Base-by-base conservation (phyloP, 1,139 yeast species). In the Sugiyamaella novakii region DNA sequence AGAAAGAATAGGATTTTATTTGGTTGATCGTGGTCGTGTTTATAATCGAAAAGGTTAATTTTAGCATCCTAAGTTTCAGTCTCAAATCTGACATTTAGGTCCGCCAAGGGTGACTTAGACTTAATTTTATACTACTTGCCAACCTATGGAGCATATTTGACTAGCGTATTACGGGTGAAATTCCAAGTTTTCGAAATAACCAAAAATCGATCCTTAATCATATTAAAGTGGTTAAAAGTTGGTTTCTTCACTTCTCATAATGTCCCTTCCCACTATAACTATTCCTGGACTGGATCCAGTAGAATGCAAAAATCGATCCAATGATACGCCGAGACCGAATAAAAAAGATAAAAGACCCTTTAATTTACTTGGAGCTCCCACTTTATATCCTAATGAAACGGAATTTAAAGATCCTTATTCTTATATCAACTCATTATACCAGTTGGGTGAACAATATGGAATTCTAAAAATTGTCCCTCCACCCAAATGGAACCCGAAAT, bases 391-490 rank as follows among this genome's bases (percentile, higher is more conserved):
- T 12, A 65, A 72, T 7, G 69, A 66, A 27, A 70, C 69, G 5
- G 77, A 77, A 52, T 73, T 75, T 50, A 62, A 69, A 18, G 84
- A 82, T 62, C 81, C 81, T 5, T 59, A 66, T 21, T 54, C 47
- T 11, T 71, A 66, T 48, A 73, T 83, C 41, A 83, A 80, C 53
- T 68, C 74, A 19, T 61, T 79, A 21, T 62, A 65, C 19, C 70
- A 68, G 3, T 53, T 70, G 5, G 91, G 88, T 0, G 64, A 64
- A 47, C 60, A 70, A 41, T 76, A 73, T 61, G 96, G 96, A 1
- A 92, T 91, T n/a, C 73, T 87, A 24, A 87, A 86, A 63, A 68
- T 88, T 17, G 71, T 75, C n/a, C 78, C 85, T 0, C 84, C 86
- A 0, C 54, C 58, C 5, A 51, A 60, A 17, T 73, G 76, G 73